These are phyloP conservation scores for Lactarius indigo DNA, from an alignment of 768 basidiomycete genomes.

Conservation along the genomic window DNA sequence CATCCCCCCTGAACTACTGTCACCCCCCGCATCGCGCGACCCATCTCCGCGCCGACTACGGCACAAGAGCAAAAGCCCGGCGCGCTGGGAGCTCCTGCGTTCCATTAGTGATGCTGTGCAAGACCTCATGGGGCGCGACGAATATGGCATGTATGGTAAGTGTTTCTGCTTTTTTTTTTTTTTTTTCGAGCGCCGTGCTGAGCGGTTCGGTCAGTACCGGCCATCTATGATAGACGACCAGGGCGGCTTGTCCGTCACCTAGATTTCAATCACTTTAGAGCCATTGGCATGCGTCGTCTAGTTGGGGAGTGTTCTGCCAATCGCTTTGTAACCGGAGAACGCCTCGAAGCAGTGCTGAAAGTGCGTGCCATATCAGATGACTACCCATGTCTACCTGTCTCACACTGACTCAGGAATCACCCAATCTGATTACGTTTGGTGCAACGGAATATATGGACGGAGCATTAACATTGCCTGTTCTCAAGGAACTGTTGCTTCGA, in stretches of 20 bases:
- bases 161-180: conserved; percentile 21
- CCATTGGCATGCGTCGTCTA: conserved; percentile 92
- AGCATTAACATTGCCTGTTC: conserved; percentile 76
- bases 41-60: conserved; percentile 76
- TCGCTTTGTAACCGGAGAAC: conserved; percentile 89
- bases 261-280: conserved; percentile 96
- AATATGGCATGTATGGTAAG: conserved; percentile 72
- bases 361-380: conserved; percentile 37
- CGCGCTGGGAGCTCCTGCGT: conserved; percentile 77
- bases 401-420: conserved; percentile 66
- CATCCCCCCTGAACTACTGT: conserved; percentile 70
- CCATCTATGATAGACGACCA: conserved; percentile 64
- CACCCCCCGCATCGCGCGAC: conserved; percentile 78
- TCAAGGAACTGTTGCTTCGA: conserved; percentile 88
- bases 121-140: conserved; percentile 56
- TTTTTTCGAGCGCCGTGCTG: conserved; percentile 6
- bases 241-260: conserved; percentile 82
- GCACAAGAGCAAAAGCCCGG: conserved; percentile 75
- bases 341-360: conserved; percentile 75
- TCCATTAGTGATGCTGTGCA: conserved; percentile 78
- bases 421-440: conserved; percentile 83
- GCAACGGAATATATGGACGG: conserved; percentile 99
- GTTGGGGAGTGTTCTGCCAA: conserved; percentile 85
- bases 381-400: conserved; percentile 7
- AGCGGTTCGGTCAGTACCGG: conserved; percentile 48